A percentile compares a stretch with the other conserved stretches of the same genome.
Conservation (phyloP, 768 basidiomycete genomes). For the Gloeopeniophorella convolvens region DNA sequence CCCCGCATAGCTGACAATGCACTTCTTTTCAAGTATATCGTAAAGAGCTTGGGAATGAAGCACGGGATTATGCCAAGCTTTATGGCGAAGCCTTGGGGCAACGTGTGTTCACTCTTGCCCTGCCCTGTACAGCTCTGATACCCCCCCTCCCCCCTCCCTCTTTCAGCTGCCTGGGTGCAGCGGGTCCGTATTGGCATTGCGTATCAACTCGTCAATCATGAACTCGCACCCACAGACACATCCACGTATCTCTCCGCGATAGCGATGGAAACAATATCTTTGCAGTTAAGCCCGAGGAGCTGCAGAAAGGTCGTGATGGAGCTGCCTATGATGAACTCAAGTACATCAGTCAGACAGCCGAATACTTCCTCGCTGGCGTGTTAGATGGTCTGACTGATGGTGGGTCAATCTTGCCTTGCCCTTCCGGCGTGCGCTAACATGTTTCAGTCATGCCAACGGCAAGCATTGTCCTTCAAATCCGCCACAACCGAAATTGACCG, state of each 20-base stretch:
- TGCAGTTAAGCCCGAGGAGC: conserved; percentile 56
- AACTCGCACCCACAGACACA: conserved; percentile 48
- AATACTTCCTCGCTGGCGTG: conserved; percentile 93
- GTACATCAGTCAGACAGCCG: conserved; percentile 75
- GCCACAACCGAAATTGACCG: not conserved
- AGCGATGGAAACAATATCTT: conserved; percentile 70
- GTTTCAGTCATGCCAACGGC: conserved; percentile 21
- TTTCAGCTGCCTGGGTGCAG: conserved; percentile 88
- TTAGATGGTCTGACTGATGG: conserved; percentile 86
- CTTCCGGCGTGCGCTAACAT: not conserved
- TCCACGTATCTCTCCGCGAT: conserved; percentile 83
- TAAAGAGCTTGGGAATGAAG: conserved; percentile 89
- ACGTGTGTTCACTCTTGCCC: conserved; percentile 38
- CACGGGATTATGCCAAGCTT: conserved; percentile 89
- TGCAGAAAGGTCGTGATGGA: conserved; percentile 54
- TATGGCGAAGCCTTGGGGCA: conserved; percentile 97
- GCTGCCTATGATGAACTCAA: conserved; percentile 79
- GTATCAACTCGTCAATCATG: not conserved
- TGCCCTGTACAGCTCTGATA: not conserved
- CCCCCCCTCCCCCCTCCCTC: not conserved
- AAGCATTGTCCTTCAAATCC: not conserved
- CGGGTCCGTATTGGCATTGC: conserved; percentile 47
- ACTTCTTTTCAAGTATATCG: conserved; percentile 83
- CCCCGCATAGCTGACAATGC: conserved; percentile 87
- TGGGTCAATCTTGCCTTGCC: conserved; percentile 30